A percentile compares a stretch with the other conserved stretches of the same genome.
phyloP scores from a whole-genome alignment of 257 asterid species.

The Cruciata laevipes region DNA sequence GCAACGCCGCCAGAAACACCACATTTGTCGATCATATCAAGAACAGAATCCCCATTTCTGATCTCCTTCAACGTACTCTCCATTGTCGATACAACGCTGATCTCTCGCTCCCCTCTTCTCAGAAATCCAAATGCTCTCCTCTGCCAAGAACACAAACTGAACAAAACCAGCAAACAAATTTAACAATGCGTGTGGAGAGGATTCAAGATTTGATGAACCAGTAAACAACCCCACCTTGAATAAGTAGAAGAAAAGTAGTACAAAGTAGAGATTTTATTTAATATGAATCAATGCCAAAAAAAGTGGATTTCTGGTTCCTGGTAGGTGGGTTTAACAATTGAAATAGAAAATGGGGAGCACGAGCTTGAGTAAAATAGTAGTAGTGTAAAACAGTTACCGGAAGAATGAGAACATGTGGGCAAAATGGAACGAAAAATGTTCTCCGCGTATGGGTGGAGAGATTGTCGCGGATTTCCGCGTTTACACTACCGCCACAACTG shows the following conservation, averaged over 20 bases:
- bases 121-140: conserved; percentile 32
- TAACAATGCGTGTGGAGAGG: not conserved
- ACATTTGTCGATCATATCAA: conserved; percentile 47
- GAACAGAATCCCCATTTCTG: conserved; percentile 53
- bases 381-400: conserved; percentile 24
- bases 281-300: conserved; percentile 11
- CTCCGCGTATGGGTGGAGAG: conserved; percentile 28
- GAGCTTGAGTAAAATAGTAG: too few species aligned
- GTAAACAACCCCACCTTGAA: conserved; percentile 23
- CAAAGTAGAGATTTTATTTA: conserved; percentile 1
- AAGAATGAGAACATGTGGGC: conserved; percentile 31
- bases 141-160: conserved; percentile 46
- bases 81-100: conserved; percentile 25
- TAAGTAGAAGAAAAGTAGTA: conserved; percentile 17
- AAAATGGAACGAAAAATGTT: conserved; percentile 10
- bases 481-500: conserved; percentile 10
- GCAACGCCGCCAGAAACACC: conserved; percentile 80
- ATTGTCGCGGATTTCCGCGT: conserved; percentile 30
- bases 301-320: not conserved
- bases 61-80: conserved; percentile 55
- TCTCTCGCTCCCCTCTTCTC: conserved; percentile 26
- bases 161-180: conserved; percentile 20
- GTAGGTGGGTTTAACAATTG: conserved; percentile 7
- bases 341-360: not conserved
- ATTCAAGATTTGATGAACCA: not conserved